Evolutionary conservation across 139 green algal species (phyloP), one percentile per base, ranked within the genome.

Genomic region (Mesostigma viride): DNA sequence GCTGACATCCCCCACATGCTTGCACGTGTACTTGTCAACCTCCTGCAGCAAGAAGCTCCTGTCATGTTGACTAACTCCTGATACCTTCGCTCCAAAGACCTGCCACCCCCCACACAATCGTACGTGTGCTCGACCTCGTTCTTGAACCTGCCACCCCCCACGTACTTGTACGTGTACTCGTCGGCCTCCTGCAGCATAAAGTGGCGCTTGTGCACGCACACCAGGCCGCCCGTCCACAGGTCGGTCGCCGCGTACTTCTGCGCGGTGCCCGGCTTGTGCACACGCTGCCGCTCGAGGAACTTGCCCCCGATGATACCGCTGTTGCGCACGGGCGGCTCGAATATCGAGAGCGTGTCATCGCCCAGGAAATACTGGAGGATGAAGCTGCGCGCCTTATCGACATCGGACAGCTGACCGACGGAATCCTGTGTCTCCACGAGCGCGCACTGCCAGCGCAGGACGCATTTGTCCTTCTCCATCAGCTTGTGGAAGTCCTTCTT

Each of bases 311-410:
- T 65, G 40, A 95, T 84, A 68, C 89, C 89, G 2, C 51, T 82
- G 80, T 95, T 95, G 36, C 78, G 78, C 31, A 84, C 40, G 1
- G 90, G 88, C 2, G 84, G 85, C 85, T 97, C 91, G 69, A 90
- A 97, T 36, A 95, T 76, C n/a, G 80, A 67, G 31, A 88, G 4
- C 44, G 82, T 93, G 78, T 95, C 86, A 64, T 96, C 87, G 33
- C 84, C 85, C 70, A 89, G 73, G 74, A 91, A 96, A 80, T 92
- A 95, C 22, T 78, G 86, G 30, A 97, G 46, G 63, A 96, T 84
- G 72, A 97, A 96, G 17, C 71, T 67, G 32, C 91, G 82, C 14
- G 79, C 75, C 44, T 45, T 27, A 53, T 87, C 79, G 24, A 63
- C 58, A 30, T 65, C 51, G 30, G 24, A 51, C 34, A 67, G 8